Base-by-base conservation (phyloP, 2,329 filamentous ascomycete species). In the Phoma sp. region DNA sequence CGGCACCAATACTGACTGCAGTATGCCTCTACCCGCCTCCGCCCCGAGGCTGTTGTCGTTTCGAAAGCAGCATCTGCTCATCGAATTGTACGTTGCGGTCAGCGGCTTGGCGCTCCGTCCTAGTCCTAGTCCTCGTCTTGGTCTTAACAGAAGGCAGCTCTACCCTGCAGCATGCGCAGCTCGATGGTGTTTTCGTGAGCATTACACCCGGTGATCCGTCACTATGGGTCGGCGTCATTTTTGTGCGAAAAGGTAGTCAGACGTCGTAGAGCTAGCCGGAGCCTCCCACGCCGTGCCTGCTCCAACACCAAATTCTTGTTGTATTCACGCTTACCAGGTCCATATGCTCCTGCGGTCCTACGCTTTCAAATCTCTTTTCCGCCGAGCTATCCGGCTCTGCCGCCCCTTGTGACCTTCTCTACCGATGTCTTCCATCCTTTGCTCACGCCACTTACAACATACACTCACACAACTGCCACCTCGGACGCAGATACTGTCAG, bases 371-470 rank as follows among this genome's bases (percentile, higher is more conserved):
- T 98, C 61, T 88, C 88, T 23, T 98, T 98, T 67, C 90, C 93
- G 32, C 82, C 89, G 57, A 82, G 83, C 35, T 97, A 96, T 72
- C 93, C 93, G 10, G 78, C 82, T 46, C 78, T 90, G 18, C 90
- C 93, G 45, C 95, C 95, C 8, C 81, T 93, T 14, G 86, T 99
- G 61, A 93, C 89, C 49, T 96, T 99, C 75, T 85, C 86, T 40
- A 96, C 91, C 64, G 93, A 98, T 72, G 89, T 98, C 63, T 99
- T 98, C 74, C 93, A 99, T 73, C 93, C 93, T 14, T 82, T 99
- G 37, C 88, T 98, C 62, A 92, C 93, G 7, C 93, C 95, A 33
- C 82, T 96, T 58, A 96, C 92, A n/a, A 96, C 91, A 3, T 96
- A 96, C 76, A 95, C 91, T 70, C 96, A 96, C 78, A 89, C 91